phyloP scores from a whole-genome alignment of 1,284 basidiomycete genomes.

The Amylostereum areolatum region DNA sequence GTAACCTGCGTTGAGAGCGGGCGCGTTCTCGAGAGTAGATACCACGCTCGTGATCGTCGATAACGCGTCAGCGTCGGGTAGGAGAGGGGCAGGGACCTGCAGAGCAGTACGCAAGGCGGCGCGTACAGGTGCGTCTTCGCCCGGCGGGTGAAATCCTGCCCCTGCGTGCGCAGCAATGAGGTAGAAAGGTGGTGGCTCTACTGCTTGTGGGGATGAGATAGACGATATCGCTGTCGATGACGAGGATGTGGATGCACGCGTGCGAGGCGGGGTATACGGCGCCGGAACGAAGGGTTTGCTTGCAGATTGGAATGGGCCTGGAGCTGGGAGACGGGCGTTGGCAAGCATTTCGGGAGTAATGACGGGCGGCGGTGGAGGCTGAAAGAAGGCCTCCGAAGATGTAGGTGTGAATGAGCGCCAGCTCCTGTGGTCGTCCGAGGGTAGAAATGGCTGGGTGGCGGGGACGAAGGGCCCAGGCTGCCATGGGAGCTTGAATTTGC shows the following conservation, averaged over 20 bases:
- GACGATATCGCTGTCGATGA: background rate
- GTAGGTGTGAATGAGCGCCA: background rate
- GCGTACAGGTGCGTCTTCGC: constrained; percentile 5
- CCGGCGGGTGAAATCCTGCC: constrained; percentile 10
- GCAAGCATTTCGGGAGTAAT: background rate
- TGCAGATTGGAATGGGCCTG: background rate
- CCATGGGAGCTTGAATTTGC: too few relatives aligned
- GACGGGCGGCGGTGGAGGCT: background rate
- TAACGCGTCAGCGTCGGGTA: background rate
- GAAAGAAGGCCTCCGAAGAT: background rate
- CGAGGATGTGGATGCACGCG: background rate
- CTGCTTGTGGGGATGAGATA: background rate
- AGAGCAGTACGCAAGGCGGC: constrained; percentile 8
- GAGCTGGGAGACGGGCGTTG: background rate
- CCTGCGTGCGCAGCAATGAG: constrained; percentile 13
- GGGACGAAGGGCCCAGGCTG: background rate
- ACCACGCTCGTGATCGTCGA: constrained; percentile 6
- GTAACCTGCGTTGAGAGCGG: constrained; percentile 34
- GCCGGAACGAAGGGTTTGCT: background rate
- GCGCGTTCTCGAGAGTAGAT: constrained; percentile 9
- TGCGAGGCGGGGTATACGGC: background rate
- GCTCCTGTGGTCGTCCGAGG: background rate
- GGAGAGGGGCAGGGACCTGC: background rate
- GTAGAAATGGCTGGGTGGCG: background rate
- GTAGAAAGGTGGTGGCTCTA: constrained; percentile 5